phyloP scores from a whole-genome alignment of 345 rosid genomes.

The Gossypium ekmanianum region DNA sequence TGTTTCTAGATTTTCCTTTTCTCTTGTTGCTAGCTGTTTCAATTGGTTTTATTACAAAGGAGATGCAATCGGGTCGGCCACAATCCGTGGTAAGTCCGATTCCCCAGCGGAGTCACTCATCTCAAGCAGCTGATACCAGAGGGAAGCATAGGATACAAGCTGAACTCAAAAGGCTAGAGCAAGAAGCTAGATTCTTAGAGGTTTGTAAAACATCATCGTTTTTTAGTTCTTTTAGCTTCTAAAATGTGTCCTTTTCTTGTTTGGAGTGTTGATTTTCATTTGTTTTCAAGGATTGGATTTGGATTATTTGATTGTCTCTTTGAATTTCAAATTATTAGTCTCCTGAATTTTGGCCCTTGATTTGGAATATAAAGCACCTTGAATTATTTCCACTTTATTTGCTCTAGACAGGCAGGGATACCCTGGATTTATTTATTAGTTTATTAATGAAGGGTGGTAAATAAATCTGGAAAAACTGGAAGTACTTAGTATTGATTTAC shows the following conservation, averaged over 20 bases:
- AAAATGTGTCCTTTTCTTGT: neutral
- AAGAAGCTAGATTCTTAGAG: constrained; percentile 18
- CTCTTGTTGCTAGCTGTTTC: neutral
- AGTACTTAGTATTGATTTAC: neutral
- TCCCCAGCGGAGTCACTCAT: constrained; percentile 11
- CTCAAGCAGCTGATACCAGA: constrained; percentile 12
- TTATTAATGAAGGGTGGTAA: neutral
- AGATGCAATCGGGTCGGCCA: constrained; percentile 17
- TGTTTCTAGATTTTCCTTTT: neutral
- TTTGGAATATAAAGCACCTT: neutral
- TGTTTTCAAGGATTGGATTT: neutral
- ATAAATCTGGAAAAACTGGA: neutral
- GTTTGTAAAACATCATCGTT: neutral
- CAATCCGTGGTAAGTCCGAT: constrained; percentile 5
- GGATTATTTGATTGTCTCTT: neutral
- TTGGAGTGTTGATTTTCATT: neutral
- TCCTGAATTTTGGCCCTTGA: neutral
- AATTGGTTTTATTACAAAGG: neutral
- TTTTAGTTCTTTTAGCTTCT: neutral
- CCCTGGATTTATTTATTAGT: neutral
- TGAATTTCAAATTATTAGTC: neutral
- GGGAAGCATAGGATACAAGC: constrained; percentile 23
- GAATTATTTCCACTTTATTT: neutral
- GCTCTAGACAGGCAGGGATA: neutral
- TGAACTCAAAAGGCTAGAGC: constrained; percentile 19